phyloP scores from a whole-genome alignment of 768 basidiomycete genomes.

The Pulveroboletus sp. region DNA sequence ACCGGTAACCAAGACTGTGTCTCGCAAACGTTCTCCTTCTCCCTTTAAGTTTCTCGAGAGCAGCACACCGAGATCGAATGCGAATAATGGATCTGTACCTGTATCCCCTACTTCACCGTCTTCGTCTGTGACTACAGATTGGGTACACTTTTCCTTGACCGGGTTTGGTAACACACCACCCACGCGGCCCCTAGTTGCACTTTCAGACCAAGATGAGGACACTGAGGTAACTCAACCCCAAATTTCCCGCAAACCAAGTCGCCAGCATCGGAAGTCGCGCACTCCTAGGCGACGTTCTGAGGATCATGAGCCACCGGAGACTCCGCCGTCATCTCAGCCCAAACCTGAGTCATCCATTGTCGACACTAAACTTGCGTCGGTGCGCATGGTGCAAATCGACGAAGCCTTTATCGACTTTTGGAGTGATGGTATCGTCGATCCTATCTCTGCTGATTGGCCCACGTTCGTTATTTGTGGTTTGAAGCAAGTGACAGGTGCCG shows the following conservation, averaged over 20 bases:
- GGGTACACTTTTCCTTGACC: constrained; percentile 62
- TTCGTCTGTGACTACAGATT: constrained; percentile 41
- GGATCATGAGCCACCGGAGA: constrained; percentile 12
- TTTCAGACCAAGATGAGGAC: constrained; percentile 63
- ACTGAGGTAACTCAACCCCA: constrained; percentile 48
- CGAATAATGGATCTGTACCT: constrained; percentile 20
- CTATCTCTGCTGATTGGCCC: constrained; percentile 62
- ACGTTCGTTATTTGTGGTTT: constrained; percentile 68
- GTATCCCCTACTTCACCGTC: constrained; percentile 28
- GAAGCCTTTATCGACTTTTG: constrained; percentile 84
- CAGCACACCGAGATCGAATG: constrained; percentile 3
- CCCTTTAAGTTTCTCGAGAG: constrained; percentile 27
- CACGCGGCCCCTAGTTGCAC: constrained; percentile 43
- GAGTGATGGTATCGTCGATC: constrained; percentile 69
- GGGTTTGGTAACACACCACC: constrained; percentile 50
- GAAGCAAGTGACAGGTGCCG: constrained; percentile 31
- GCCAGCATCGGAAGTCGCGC: constrained; percentile 29
- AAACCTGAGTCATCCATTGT: constrained; percentile 13
- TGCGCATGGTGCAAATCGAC: constrained; percentile 53
- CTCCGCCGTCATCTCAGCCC: constrained; percentile 18
- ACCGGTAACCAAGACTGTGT: constrained; percentile 32
- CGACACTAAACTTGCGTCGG: constrained; percentile 38
- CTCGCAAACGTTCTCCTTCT: constrained; percentile 32
- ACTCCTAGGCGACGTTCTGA: constrained; percentile 19
- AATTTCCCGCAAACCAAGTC: constrained; percentile 32